A percentile compares a stretch with the other conserved stretches of the same genome.
Conservation (phyloP, 345 rosid species). For the Salix udensis region DNA sequence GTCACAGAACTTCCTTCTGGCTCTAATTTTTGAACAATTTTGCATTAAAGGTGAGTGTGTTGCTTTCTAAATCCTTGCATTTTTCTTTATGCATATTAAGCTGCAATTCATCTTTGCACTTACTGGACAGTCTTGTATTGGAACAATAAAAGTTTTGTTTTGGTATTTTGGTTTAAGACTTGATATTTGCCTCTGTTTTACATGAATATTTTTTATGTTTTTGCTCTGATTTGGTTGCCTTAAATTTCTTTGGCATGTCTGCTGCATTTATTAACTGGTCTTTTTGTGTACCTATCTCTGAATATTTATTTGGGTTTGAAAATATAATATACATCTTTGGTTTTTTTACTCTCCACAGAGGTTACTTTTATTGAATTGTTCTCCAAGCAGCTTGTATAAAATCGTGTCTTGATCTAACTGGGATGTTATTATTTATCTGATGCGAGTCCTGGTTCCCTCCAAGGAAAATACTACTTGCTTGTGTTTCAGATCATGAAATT, state of each 20-base stretch:
- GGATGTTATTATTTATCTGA: background rate
- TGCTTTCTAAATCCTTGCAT: background rate
- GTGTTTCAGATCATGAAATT: background rate
- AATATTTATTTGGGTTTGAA: background rate
- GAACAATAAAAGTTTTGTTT: background rate
- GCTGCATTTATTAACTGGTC: background rate
- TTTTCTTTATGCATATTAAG: background rate
- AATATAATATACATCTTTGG: background rate
- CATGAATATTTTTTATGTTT: background rate
- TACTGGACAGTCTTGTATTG: background rate
- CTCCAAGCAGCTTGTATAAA: background rate
- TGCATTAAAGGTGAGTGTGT: slow-evolving; percentile 20
- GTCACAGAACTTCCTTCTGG: slow-evolving; percentile 34
- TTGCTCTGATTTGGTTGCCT: background rate
- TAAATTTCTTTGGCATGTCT: background rate
- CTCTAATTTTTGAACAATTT: slow-evolving; percentile 31
- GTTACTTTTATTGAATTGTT: background rate
- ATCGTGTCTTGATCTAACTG: background rate
- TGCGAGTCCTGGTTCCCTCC: background rate
- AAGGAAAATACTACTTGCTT: background rate
- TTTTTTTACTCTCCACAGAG: background rate
- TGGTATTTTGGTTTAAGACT: background rate
- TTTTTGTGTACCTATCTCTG: background rate
- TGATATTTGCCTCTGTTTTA: background rate
- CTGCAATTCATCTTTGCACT: background rate